These are phyloP conservation scores for Mycena crocata DNA, from an alignment of 768 basidiomycete genomes.

Conservation along the genomic window DNA sequence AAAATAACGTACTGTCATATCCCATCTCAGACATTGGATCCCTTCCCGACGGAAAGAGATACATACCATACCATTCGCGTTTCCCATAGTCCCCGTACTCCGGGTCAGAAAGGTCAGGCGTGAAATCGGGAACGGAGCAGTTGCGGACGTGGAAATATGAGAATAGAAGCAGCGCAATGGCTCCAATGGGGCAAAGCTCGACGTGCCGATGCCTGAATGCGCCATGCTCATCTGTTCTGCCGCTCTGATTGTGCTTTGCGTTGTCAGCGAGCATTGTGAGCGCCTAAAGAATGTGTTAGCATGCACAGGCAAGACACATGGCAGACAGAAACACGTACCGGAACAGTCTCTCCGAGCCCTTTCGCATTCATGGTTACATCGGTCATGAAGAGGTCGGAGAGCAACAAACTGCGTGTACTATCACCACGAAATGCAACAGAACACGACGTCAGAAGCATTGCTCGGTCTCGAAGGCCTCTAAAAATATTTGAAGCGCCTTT, in stretches of 20 bases:
- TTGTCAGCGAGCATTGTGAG: constrained; percentile 42
- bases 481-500: constrained; percentile 7
- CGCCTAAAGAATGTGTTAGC: constrained; percentile 33
- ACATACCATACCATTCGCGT: constrained; percentile 43
- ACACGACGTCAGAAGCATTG: constrained; percentile 36
- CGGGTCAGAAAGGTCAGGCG: constrained; percentile 39
- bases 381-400: constrained; percentile 34
- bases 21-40: constrained; percentile 8
- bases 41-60: constrained; percentile 37
- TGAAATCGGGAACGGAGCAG: constrained; percentile 35
- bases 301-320: too few relatives aligned
- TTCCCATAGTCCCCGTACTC: constrained; percentile 41
- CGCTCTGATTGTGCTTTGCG: constrained; percentile 46
- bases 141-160: constrained; percentile 44
- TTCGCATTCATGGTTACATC: constrained; percentile 22
- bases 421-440: constrained; percentile 40
- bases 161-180: constrained; percentile 43
- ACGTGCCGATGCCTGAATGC: constrained; percentile 41
- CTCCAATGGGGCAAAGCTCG: constrained; percentile 46
- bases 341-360: not conserved
- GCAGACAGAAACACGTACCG: not conserved
- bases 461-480: constrained; percentile 30
- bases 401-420: constrained; percentile 26
- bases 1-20: constrained; percentile 11
- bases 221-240: constrained; percentile 46